phyloP scores from a whole-genome alignment of 345 rosid genomes.

The Erucastrum elatum region DNA sequence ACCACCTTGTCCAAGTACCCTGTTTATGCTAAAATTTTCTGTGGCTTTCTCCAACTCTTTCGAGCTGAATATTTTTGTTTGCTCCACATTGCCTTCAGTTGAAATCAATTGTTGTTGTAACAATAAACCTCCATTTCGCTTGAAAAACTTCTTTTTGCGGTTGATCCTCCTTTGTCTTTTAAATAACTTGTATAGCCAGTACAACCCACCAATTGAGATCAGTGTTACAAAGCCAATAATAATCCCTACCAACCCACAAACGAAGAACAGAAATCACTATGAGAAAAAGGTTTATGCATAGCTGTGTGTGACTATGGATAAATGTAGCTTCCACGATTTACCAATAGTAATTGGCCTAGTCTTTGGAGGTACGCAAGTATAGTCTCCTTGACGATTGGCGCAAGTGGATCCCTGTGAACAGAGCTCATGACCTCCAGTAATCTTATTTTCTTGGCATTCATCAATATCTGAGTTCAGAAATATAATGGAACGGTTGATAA shows the following conservation, averaged over 20 bases:
- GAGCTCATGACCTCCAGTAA: neutral
- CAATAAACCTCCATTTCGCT: neutral
- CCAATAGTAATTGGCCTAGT: neutral
- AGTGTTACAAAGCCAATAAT: neutral
- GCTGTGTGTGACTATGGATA: neutral
- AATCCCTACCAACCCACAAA: neutral
- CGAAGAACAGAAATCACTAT: neutral
- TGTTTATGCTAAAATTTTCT: neutral
- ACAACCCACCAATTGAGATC: neutral
- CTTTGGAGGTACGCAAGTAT: neutral
- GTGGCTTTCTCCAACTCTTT: neutral
- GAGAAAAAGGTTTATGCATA: neutral
- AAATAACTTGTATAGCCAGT: neutral
- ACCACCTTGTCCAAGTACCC: conserved; percentile 4
- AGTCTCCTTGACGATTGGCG: neutral
- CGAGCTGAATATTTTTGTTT: neutral
- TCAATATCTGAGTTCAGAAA: neutral
- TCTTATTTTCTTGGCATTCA: neutral
- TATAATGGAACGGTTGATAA: neutral
- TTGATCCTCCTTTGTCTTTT: neutral
- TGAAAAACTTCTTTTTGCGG: neutral
- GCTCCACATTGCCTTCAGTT: neutral
- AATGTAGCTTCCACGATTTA: neutral
- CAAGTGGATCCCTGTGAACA: neutral
- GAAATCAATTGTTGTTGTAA: neutral